Conservation (phyloP, 257 asterid genomes). For the Marsdenia floribunda region DNA sequence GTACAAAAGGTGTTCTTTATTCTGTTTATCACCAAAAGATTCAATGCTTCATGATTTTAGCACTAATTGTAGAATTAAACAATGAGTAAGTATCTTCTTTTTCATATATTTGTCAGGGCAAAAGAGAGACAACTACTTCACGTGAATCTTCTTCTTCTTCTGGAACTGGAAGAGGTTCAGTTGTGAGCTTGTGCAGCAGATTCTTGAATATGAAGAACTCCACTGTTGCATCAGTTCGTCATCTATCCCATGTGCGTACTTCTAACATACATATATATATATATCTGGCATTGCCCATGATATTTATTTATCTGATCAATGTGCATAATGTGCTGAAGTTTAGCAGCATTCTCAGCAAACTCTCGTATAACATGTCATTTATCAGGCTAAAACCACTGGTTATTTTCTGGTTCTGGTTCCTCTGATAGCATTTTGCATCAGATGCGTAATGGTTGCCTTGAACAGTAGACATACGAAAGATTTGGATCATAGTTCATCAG, state of each 20-base stretch:
- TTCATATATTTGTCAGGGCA: constrained; percentile 8
- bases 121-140: neutral
- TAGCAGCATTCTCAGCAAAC: constrained; percentile 29
- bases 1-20: constrained; percentile 5
- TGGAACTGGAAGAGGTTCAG: constrained; percentile 10
- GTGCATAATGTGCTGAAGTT: constrained; percentile 8
- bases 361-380: constrained; percentile 16
- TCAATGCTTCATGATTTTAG: neutral
- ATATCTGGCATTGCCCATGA: neutral
- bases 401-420: constrained; percentile 60
- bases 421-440: constrained; percentile 56
- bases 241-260: constrained; percentile 16
- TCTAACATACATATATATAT: constrained; percentile 4
- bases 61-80: too few species aligned
- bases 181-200: constrained; percentile 7
- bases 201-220: constrained; percentile 13
- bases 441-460: constrained; percentile 43
- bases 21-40: neutral
- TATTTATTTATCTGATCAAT: constrained; percentile 1
- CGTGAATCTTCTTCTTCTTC: constrained; percentile 2
- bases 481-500: constrained; percentile 21
- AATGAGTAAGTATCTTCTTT: too few species aligned
- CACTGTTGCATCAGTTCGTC: constrained; percentile 11
- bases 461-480: constrained; percentile 27
- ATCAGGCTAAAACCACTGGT: constrained; percentile 53